Percentiles rank a stretch among this genome's conserved stretches.
These are phyloP conservation scores for Diplocarpon rosae DNA, from an alignment of 2,329 filamentous ascomycete species.

Conservation along the genomic window DNA sequence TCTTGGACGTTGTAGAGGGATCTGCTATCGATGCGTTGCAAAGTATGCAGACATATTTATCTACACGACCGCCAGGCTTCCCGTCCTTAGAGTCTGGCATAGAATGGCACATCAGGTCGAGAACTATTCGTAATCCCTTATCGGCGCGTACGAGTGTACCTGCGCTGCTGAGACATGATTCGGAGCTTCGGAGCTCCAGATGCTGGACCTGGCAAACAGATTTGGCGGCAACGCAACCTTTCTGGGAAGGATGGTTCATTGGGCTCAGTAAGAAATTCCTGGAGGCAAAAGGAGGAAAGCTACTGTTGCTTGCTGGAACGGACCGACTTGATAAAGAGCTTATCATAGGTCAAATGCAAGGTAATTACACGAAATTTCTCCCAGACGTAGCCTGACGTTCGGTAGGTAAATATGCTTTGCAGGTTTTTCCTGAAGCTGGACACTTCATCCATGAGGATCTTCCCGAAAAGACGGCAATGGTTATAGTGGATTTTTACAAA, in stretches of 20 bases:
- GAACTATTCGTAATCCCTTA: slow-evolving; percentile 71
- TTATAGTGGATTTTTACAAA: slow-evolving; percentile 82
- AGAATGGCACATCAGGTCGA: slow-evolving; percentile 85
- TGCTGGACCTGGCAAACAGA: slow-evolving; percentile 78
- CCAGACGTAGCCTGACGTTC: slow-evolving; percentile 4
- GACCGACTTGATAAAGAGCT: slow-evolving; percentile 84
- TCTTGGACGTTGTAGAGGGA: slow-evolving; percentile 91
- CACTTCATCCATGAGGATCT: slow-evolving; percentile 97
- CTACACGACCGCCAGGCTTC: slow-evolving; percentile 70
- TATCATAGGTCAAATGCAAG: slow-evolving; percentile 96
- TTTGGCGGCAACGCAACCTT: slow-evolving; percentile 70
- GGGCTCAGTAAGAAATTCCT: slow-evolving; percentile 85
- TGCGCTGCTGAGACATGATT: slow-evolving; percentile 50
- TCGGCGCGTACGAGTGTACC: slow-evolving; percentile 87
- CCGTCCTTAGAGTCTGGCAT: slow-evolving; percentile 68
- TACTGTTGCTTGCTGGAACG: slow-evolving; percentile 77
- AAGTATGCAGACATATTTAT: slow-evolving; percentile 87
- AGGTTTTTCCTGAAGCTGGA: slow-evolving; percentile 88
- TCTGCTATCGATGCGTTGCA: slow-evolving; percentile 90
- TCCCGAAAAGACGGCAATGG: slow-evolving; percentile 76
- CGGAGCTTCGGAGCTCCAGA: slow-evolving; percentile 23
- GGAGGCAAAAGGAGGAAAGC: slow-evolving; percentile 67
- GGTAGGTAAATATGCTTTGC: slow-evolving; percentile 80
- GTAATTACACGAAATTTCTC: slow-evolving; percentile 32
- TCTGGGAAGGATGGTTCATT: slow-evolving; percentile 90